A percentile compares a stretch with the other conserved stretches of the same genome.
phyloP scores from a whole-genome alignment of 768 basidiomycete genomes.

The Russula compacta region DNA sequence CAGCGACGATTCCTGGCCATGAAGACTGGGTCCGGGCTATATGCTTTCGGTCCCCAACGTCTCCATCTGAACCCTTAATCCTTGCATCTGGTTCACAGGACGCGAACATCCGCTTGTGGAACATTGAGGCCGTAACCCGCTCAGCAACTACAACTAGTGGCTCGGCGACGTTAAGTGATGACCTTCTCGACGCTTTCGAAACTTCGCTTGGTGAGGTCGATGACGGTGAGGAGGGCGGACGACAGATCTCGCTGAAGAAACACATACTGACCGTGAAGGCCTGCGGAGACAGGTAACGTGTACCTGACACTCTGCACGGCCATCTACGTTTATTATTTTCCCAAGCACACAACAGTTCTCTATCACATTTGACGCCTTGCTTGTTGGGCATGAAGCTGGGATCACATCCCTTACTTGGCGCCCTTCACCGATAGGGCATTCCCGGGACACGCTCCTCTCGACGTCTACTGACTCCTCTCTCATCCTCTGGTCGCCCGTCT shows the following conservation, averaged over 20 bases:
- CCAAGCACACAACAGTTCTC: conserved; percentile 48
- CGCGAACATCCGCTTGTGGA: conserved; percentile 88
- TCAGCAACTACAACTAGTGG: conserved; percentile 12
- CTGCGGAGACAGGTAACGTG: conserved; percentile 30
- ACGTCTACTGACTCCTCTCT: conserved; percentile 93
- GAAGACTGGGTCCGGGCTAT: conserved; percentile 93
- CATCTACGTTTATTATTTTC: background rate
- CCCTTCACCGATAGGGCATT: conserved; percentile 28
- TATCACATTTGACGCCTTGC: conserved; percentile 85
- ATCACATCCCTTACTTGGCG: conserved; percentile 87
- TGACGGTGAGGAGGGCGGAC: conserved; percentile 69
- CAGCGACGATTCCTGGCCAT: conserved; percentile 65
- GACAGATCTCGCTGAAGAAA: conserved; percentile 82
- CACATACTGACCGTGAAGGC: conserved; percentile 65
- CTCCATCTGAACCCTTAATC: conserved; percentile 40
- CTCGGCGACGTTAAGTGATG: conserved; percentile 42
- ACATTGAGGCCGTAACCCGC: conserved; percentile 48
- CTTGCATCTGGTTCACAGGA: conserved; percentile 96
- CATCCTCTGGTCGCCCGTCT: conserved; percentile 86
- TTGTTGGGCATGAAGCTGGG: conserved; percentile 93
- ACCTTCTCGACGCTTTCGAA: conserved; percentile 83
- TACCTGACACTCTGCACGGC: background rate
- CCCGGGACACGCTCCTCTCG: conserved; percentile 60
- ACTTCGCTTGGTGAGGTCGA: conserved; percentile 62
- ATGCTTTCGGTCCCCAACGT: conserved; percentile 42